Evolutionary conservation across 176 grass and related monocot genomes (phyloP).

Genomic region (Eragrostis curvula): DNA sequence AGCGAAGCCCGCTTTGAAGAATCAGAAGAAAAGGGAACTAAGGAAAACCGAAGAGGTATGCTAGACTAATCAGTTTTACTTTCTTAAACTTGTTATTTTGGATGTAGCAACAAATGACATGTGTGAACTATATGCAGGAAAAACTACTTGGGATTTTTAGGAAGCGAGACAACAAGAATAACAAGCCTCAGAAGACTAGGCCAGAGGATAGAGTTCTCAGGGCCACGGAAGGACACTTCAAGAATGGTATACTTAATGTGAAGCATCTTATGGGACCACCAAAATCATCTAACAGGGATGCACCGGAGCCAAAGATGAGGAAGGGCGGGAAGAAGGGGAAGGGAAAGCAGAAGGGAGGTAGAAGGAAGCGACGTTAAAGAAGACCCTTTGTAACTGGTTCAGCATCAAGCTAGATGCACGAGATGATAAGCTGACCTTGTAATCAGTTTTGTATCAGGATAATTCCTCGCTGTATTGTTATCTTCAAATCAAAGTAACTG

Average conservation of each 20-base stretch:
- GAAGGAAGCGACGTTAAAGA: slow-evolving; percentile 56
- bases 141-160: slow-evolving; percentile 69
- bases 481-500: background rate
- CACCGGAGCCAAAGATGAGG: slow-evolving; percentile 39
- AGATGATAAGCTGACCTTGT: slow-evolving; percentile 2
- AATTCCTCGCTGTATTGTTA: background rate
- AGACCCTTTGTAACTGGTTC: background rate
- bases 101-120: slow-evolving; percentile 17
- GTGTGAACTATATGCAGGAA: slow-evolving; percentile 58
- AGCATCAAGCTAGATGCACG: background rate
- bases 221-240: slow-evolving; percentile 85
- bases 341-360: slow-evolving; percentile 59
- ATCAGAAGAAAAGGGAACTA: slow-evolving; percentile 65
- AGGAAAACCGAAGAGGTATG: slow-evolving; percentile 88
- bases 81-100: slow-evolving; percentile 17
- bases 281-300: slow-evolving; percentile 55
- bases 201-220: slow-evolving; percentile 70
- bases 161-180: slow-evolving; percentile 49
- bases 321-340: slow-evolving; percentile 63
- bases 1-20: slow-evolving; percentile 89
- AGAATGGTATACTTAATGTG: slow-evolving; percentile 87
- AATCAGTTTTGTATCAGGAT: background rate
- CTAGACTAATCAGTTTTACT: background rate
- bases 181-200: slow-evolving; percentile 61
- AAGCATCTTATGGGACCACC: slow-evolving; percentile 71